Conservation (phyloP, 163 green algal species). For the Chlamydomonas reinhardtii region DNA sequence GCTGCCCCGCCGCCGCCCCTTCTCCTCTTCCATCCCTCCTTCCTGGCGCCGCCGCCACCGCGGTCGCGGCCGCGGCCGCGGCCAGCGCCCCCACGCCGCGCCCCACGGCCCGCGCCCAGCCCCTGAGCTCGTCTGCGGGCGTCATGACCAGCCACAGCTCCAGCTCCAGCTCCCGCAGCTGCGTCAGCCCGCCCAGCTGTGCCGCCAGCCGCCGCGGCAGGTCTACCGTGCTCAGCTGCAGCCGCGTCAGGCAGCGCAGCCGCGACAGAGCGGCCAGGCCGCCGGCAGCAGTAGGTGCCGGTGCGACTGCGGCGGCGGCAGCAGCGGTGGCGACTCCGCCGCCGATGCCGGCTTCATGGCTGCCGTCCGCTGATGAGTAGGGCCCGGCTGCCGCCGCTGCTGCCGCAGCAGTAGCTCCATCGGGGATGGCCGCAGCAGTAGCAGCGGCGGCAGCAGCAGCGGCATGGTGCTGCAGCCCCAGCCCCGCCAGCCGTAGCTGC, state of each 20-base stretch:
- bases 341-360: too few species aligned
- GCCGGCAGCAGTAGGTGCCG: too few species aligned
- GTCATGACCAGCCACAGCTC: slow-evolving; percentile 33
- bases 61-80: not conserved
- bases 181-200: not conserved
- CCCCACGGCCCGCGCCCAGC: not conserved
- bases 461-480: not conserved
- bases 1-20: not conserved
- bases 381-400: too few species aligned
- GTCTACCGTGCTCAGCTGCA: not conserved
- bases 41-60: too few species aligned
- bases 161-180: slow-evolving; percentile 10
- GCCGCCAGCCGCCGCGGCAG: not conserved
- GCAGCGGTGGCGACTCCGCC: too few species aligned
- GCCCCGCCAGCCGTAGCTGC: not conserved
- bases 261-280: not conserved
- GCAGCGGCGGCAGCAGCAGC: not conserved
- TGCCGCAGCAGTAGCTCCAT: not conserved
- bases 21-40: not conserved
- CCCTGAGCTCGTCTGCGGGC: not conserved
- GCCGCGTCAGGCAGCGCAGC: not conserved
- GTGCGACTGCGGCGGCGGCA: not conserved
- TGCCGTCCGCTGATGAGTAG: too few species aligned
- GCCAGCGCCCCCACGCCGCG: not conserved
- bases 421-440: not conserved